Conservation (phyloP, 2,329 filamentous ascomycete genomes). For the Cercospora sp. region DNA sequence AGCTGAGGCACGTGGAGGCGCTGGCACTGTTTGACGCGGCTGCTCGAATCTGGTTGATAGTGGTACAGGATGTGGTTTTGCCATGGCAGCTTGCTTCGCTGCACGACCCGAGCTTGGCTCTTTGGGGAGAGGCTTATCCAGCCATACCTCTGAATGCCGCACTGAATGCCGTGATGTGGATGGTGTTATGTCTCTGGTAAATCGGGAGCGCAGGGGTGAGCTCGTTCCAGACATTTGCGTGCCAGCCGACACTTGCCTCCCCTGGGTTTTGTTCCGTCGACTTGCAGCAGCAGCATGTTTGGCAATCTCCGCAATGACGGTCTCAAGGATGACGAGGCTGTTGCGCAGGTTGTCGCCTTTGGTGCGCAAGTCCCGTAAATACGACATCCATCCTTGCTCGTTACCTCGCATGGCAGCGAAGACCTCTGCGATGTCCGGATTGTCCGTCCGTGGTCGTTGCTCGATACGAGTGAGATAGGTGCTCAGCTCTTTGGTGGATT, state of each 20-base stretch:
- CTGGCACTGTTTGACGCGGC: slow-evolving; percentile 25
- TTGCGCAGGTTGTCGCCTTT: slow-evolving; percentile 70
- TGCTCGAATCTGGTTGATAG: slow-evolving; percentile 28
- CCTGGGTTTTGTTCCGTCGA: slow-evolving; percentile 57
- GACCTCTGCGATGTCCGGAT: slow-evolving; percentile 66
- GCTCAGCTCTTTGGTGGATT: slow-evolving; percentile 73
- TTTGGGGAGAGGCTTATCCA: slow-evolving; percentile 28
- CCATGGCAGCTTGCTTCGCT: slow-evolving; percentile 18
- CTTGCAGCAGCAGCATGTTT: slow-evolving; percentile 80
- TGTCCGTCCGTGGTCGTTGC: slow-evolving; percentile 55
- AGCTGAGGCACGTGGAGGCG: slow-evolving; percentile 14
- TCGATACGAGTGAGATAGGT: slow-evolving; percentile 68
- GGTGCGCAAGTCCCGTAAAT: slow-evolving; percentile 72
- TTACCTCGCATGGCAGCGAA: slow-evolving; percentile 91
- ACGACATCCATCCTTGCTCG: slow-evolving; percentile 83
- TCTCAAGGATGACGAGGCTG: slow-evolving; percentile 69
- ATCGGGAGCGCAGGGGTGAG: slow-evolving; percentile 23
- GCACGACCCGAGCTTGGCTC: slow-evolving; percentile 15
- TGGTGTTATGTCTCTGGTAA: slow-evolving; percentile 14
- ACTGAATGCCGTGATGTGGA: neutral
- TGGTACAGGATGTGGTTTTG: slow-evolving; percentile 29
- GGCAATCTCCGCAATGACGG: slow-evolving; percentile 82
- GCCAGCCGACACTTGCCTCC: slow-evolving; percentile 21
- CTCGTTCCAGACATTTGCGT: neutral
- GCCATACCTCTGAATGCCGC: slow-evolving; percentile 20